Evolutionary conservation across 2,329 filamentous ascomycete species (phyloP).

Genomic region (Fragosphaeria purpurea): DNA sequence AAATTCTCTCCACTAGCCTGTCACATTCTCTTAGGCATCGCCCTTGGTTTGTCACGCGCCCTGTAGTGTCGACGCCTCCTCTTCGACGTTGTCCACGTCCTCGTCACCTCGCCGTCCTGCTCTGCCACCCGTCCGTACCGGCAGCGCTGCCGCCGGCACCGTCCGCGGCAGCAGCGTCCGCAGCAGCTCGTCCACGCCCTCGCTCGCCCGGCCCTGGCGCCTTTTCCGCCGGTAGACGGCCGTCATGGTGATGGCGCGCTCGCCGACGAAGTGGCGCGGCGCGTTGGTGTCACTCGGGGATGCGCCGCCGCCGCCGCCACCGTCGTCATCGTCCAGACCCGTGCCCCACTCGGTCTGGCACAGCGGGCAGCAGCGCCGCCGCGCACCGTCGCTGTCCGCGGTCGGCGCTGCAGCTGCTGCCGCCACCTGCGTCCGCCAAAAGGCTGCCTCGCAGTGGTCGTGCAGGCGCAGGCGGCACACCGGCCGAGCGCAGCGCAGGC

Average conservation of each 20-base stretch:
- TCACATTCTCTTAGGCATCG: no score
- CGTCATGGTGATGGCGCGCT: slow-evolving; percentile 45
- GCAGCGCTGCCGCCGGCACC: background rate
- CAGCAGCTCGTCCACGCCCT: slow-evolving; percentile 25
- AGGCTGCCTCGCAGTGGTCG: slow-evolving; percentile 62
- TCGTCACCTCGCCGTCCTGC: no score
- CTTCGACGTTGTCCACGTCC: no score
- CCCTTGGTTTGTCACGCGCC: no score
- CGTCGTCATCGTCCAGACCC: slow-evolving; percentile 1
- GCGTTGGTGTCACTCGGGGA: slow-evolving; percentile 4
- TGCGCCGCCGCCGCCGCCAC: slow-evolving; percentile 18
- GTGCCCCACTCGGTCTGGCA: slow-evolving; percentile 42
- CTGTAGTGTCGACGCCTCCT: no score
- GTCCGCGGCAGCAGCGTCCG: slow-evolving; percentile 12
- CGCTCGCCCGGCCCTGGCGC: slow-evolving; percentile 26
- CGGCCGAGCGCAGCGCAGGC: slow-evolving; percentile 61
- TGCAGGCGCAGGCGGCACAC: slow-evolving; percentile 65
- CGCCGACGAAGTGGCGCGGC: slow-evolving; percentile 38
- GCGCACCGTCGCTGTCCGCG: slow-evolving; percentile 34
- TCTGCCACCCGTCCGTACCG: no score
- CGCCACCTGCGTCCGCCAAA: slow-evolving; percentile 48
- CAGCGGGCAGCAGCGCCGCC: slow-evolving; percentile 53
- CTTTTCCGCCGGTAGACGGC: slow-evolving; percentile 37
- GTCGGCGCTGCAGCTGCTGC: slow-evolving; percentile 43
- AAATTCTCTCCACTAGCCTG: no score